Base-by-base conservation (phyloP, 2,329 filamentous ascomycete genomes). In the Harringtonia lauricola region DNA sequence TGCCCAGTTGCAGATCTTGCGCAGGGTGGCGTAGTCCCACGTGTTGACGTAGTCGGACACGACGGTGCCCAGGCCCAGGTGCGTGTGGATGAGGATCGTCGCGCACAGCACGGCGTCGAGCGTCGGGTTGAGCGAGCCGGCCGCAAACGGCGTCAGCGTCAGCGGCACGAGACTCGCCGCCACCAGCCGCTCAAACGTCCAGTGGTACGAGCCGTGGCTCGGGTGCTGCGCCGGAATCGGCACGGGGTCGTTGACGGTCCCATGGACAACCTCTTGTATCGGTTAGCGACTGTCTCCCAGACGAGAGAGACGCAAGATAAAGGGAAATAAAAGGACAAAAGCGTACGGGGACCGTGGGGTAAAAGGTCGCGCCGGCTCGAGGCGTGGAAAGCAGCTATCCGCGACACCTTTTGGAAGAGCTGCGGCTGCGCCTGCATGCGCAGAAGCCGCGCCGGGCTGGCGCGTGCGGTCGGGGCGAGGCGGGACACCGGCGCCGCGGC, bases 171-270 rank as follows among this genome's bases (percentile, higher is more conserved):
- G 78, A 44, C 79, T 83, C 45, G 78, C 82, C 45, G 87, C 82
- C 55, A 96, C 69, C 45, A 87, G 62, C 59, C 86, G 88, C 74
- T 98, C 92, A 59, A 95, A 95, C 48, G 84, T 86, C 92, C 92
- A 98, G 76, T 98, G 92, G 72, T 96, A 98, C 65, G 85, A 94
- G 56, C 92, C 92, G 68, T 98, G 86, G 44, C 79, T 71, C 35
- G 90, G 80, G 54, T 75, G 78, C 42, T 86, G 67, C 19, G 76
- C 61, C 37, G 88, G 89, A 21, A 95, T 65, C 33, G 77, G 78
- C 28, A 77, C 84, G 44, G 92, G 78, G 59, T 96, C 89, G 68
- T 98, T 98, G 60, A 89, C 87, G 38, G 35, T 51, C 38, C 87
- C 88, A 48, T 85, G 60, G 54, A 94, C 75, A 45, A 71, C 67